Percentiles rank a stretch among this genome's conserved stretches.
Conservation (phyloP, 192 early-diverging fungal species). For the Coemansia reversa region DNA sequence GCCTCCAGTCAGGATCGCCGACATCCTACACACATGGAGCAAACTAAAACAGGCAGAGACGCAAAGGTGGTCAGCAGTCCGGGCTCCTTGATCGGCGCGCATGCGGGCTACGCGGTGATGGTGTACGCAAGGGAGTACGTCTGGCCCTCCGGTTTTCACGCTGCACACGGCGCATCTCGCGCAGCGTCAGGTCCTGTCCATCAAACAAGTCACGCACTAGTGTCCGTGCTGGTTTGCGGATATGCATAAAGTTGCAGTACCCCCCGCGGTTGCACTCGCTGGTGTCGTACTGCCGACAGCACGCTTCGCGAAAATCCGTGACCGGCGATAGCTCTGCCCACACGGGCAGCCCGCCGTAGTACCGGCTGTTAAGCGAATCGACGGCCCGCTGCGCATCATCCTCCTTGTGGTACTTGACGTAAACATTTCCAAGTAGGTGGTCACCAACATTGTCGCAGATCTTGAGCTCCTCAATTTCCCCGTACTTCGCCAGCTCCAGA, state of each 20-base stretch:
- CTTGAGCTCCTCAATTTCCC: constrained; percentile 94
- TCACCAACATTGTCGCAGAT: constrained; percentile 99
- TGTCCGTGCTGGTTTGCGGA: constrained; percentile 77
- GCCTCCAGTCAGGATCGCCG: constrained; percentile 2
- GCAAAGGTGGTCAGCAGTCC: constrained; percentile 9
- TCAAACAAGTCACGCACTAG: constrained; percentile 81
- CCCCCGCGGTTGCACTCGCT: constrained; percentile 93
- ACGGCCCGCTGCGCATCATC: constrained; percentile 92
- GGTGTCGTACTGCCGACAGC: constrained; percentile 95
- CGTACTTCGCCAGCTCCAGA: constrained; percentile 92
- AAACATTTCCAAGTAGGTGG: constrained; percentile 97
- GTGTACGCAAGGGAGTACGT: constrained; percentile 32
- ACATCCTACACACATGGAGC: constrained; percentile 6
- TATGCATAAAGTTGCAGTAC: constrained; percentile 99
- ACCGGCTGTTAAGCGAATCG: constrained; percentile 89
- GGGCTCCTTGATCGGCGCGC: constrained; percentile 38
- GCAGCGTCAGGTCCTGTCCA: constrained; percentile 64
- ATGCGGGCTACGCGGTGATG: constrained; percentile 46
- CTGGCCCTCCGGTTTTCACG: constrained; percentile 31
- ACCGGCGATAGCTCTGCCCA: constrained; percentile 97
- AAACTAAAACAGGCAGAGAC: constrained; percentile 2
- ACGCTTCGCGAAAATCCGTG: constrained; percentile 96
- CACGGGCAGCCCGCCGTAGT: constrained; percentile 90
- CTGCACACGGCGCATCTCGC: constrained; percentile 54
- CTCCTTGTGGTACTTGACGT: constrained; percentile 86